phyloP scores from a whole-genome alignment of 441 rosid genomes.

The Populus tomentosa region DNA sequence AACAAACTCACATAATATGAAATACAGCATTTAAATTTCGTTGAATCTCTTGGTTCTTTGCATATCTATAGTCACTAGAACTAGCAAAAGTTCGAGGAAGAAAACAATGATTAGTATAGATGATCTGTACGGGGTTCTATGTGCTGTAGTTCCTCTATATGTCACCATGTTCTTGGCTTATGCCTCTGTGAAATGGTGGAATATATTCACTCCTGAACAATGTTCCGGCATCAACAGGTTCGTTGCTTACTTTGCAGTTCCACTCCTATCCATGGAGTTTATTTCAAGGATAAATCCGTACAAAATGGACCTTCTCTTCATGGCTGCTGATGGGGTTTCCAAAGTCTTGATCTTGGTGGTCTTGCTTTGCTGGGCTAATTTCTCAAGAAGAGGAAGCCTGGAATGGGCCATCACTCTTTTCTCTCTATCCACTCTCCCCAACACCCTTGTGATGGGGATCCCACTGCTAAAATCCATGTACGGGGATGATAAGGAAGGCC shows the following conservation, averaged over 20 bases:
- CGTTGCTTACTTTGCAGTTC: slow-evolving; percentile 32
- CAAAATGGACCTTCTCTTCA: slow-evolving; percentile 24
- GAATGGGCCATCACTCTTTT: slow-evolving; percentile 34
- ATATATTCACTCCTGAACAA: slow-evolving; percentile 30
- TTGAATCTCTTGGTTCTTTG: background rate
- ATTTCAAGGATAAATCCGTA: slow-evolving; percentile 28
- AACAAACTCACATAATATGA: background rate
- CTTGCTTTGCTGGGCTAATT: slow-evolving; percentile 21
- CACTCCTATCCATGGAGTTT: slow-evolving; percentile 30
- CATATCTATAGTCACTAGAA: background rate
- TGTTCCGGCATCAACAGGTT: slow-evolving; percentile 34
- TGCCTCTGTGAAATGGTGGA: slow-evolving; percentile 34
- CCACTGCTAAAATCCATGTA: slow-evolving; percentile 30
- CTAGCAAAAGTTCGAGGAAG: background rate
- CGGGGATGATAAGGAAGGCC: slow-evolving; percentile 22
- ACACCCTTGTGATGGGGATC: slow-evolving; percentile 39
- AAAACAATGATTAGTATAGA: slow-evolving; percentile 5
- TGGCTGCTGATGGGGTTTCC: slow-evolving; percentile 25
- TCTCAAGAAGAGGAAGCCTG: slow-evolving; percentile 15
- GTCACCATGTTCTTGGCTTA: slow-evolving; percentile 36
- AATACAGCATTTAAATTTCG: background rate
- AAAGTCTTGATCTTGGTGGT: slow-evolving; percentile 14
- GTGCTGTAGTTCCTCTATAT: slow-evolving; percentile 30
- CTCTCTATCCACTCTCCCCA: slow-evolving; percentile 32
- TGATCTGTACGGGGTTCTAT: slow-evolving; percentile 24